These are phyloP conservation scores for Rhizopogon salebrosus DNA, from an alignment of 768 basidiomycete species.

Conservation along the genomic window DNA sequence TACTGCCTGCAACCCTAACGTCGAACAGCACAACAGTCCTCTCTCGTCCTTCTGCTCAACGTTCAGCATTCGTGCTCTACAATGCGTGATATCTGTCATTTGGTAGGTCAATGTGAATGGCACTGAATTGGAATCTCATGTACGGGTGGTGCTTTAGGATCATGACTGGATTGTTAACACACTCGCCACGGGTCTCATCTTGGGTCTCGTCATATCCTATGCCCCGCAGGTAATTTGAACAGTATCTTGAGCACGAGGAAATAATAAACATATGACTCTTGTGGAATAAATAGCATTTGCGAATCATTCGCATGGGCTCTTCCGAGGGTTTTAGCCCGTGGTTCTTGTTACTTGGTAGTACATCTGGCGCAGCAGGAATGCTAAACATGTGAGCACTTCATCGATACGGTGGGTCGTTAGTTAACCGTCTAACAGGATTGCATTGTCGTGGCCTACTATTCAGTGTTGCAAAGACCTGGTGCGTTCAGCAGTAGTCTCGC, in stretches of 20 bases:
- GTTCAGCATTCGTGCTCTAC: neutral
- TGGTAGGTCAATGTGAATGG: neutral
- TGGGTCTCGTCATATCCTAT: constrained; percentile 80
- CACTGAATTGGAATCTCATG: neutral
- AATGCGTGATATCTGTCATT: neutral
- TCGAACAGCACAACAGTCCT: no score
- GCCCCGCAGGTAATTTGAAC: constrained; percentile 59
- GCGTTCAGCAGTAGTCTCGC: constrained; percentile 23
- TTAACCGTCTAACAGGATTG: constrained; percentile 46
- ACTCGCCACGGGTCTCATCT: constrained; percentile 60
- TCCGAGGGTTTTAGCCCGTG: constrained; percentile 90
- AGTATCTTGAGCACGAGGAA: neutral
- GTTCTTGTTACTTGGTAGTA: constrained; percentile 86
- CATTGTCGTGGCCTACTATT: constrained; percentile 79
- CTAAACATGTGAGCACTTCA: constrained; percentile 64
- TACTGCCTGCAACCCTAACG: no score
- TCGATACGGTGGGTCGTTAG: neutral
- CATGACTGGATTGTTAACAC: constrained; percentile 65
- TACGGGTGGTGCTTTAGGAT: constrained; percentile 34
- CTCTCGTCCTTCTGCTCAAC: no score
- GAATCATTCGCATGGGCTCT: constrained; percentile 73
- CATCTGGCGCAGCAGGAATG: constrained; percentile 76
- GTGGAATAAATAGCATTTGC: constrained; percentile 54
- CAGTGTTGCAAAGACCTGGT: constrained; percentile 78
- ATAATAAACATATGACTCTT: neutral